Evolutionary conservation across 345 rosid genomes (phyloP).

Genomic region (Atalantia buxifolia): DNA sequence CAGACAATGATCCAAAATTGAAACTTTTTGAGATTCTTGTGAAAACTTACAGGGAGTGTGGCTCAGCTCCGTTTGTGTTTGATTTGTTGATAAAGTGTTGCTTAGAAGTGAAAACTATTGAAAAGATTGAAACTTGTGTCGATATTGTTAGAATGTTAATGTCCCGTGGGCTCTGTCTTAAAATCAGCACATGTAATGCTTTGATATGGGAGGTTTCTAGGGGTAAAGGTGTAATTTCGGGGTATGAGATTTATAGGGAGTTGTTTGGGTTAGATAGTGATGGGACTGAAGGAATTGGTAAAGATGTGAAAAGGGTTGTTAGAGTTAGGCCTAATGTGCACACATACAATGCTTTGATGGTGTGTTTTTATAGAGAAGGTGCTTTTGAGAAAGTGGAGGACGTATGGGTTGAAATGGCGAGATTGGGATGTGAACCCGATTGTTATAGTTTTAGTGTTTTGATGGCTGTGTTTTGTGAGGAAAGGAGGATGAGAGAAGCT

Average conservation of each 20-base stretch:
- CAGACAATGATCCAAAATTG: slow-evolving; percentile 12
- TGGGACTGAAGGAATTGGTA: not conserved
- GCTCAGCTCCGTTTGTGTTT: slow-evolving; percentile 88
- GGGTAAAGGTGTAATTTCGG: slow-evolving; percentile 38
- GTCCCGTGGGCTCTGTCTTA: slow-evolving; percentile 55
- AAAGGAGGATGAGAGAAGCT: slow-evolving; percentile 58
- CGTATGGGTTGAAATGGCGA: slow-evolving; percentile 64
- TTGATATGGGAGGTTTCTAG: slow-evolving; percentile 46
- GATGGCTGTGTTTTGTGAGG: slow-evolving; percentile 51
- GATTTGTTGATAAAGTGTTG: slow-evolving; percentile 67
- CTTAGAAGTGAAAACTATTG: slow-evolving; percentile 57
- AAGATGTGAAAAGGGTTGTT: slow-evolving; percentile 21
- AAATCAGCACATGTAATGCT: slow-evolving; percentile 55
- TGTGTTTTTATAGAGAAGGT: slow-evolving; percentile 55
- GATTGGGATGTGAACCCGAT: slow-evolving; percentile 39
- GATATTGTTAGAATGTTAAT: slow-evolving; percentile 53
- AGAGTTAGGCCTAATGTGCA: slow-evolving; percentile 51
- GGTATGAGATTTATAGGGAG: slow-evolving; percentile 58
- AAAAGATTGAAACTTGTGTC: slow-evolving; percentile 52
- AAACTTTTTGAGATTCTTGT: slow-evolving; percentile 43
- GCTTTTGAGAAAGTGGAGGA: slow-evolving; percentile 54
- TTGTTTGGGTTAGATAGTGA: slow-evolving; percentile 43
- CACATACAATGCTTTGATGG: slow-evolving; percentile 66
- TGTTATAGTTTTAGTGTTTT: slow-evolving; percentile 50
- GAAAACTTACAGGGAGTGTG: slow-evolving; percentile 65